Evolutionary conservation across 768 basidiomycete genomes (phyloP).

Genomic region (Trametes meyenii): DNA sequence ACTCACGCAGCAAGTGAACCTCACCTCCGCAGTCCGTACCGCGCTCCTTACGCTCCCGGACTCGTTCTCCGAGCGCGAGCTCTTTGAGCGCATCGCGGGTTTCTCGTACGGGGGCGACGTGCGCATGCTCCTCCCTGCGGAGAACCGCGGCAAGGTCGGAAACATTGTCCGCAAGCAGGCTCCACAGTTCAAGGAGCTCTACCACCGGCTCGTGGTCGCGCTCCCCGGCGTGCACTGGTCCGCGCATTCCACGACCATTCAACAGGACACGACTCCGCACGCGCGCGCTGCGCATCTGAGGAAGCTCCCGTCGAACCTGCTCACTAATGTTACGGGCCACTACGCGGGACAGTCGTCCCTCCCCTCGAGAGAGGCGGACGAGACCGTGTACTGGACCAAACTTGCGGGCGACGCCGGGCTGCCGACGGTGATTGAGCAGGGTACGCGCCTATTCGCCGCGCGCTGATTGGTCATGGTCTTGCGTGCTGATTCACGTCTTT

Average conservation of each 20-base stretch:
- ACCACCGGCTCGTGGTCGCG: conserved; percentile 76
- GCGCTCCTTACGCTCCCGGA: conserved; percentile 84
- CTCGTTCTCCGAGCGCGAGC: conserved; percentile 77
- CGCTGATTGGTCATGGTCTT: not conserved
- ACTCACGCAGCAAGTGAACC: conserved; percentile 91
- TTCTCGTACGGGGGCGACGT: conserved; percentile 91
- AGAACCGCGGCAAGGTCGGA: conserved; percentile 91
- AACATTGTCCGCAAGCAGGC: conserved; percentile 89
- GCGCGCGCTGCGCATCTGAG: conserved; percentile 73
- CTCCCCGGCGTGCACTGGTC: conserved; percentile 83
- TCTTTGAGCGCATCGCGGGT: conserved; percentile 85
- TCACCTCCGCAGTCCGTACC: conserved; percentile 87
- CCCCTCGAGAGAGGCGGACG: conserved; percentile 58
- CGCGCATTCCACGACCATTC: conserved; percentile 48
- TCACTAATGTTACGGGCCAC: conserved; percentile 54
- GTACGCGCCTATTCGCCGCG: conserved; percentile 35
- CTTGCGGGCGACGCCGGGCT: conserved; percentile 68
- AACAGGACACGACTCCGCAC: conserved; percentile 75
- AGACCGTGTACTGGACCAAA: conserved; percentile 73
- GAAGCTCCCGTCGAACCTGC: conserved; percentile 75
- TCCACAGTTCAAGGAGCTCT: conserved; percentile 85
- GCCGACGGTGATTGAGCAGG: conserved; percentile 52
- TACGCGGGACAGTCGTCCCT: conserved; percentile 45
- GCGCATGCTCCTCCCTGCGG: conserved; percentile 91
- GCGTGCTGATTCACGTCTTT: not conserved